These are phyloP conservation scores for Solanum sejunctum DNA, from an alignment of 257 asterid species.

Conservation along the genomic window DNA sequence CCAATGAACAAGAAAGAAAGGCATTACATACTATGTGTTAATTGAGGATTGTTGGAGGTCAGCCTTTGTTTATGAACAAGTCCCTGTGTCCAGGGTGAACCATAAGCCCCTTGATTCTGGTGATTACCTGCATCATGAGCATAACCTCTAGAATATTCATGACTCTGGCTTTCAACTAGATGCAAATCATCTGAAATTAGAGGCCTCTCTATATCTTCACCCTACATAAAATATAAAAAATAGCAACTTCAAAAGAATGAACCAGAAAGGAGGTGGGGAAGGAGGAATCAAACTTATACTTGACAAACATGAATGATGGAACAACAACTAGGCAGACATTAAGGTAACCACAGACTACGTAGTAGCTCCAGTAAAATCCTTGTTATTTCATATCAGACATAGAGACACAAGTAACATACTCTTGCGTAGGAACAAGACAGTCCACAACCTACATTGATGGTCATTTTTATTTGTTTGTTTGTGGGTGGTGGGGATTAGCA, in stretches of 20 bases:
- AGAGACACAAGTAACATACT: neutral
- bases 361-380: neutral
- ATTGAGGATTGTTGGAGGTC: slow-evolving; percentile 36
- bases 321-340: neutral
- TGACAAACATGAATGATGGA: neutral
- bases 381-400: neutral
- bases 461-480: neutral
- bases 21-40: slow-evolving; percentile 42
- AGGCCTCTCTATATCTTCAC: slow-evolving; percentile 83
- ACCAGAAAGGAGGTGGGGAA: neutral
- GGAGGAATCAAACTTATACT: neutral
- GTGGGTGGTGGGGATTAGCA: neutral
- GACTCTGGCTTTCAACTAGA: slow-evolving; percentile 28
- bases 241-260: slow-evolving; percentile 9
- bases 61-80: slow-evolving; percentile 40
- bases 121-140: slow-evolving; percentile 25
- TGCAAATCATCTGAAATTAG: slow-evolving; percentile 56
- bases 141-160: slow-evolving; percentile 28
- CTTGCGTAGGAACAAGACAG: neutral
- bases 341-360: neutral
- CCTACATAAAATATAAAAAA: slow-evolving; percentile 25
- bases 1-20: slow-evolving; percentile 1
- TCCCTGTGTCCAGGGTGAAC: slow-evolving; percentile 28
- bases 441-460: neutral
- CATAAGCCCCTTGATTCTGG: slow-evolving; percentile 28